Conservation (phyloP, 2,329 filamentous ascomycete genomes). For the Claviceps maximensis region DNA sequence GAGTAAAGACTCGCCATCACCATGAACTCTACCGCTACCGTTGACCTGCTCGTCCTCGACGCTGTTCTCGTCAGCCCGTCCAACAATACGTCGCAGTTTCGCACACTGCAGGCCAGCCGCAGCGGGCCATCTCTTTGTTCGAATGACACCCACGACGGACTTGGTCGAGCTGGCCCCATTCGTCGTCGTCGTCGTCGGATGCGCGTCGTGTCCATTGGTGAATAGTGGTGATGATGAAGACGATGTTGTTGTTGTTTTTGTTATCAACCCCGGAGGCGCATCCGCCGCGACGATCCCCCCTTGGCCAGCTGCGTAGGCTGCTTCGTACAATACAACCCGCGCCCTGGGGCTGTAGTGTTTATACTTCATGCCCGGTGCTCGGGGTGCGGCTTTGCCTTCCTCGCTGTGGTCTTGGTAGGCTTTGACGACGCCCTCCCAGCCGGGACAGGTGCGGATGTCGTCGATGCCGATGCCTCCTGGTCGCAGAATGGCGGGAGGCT, state of each 20-base stretch:
- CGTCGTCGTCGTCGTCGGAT: constrained; percentile 1
- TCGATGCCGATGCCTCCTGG: constrained; percentile 82
- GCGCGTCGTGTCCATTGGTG: constrained; percentile 5
- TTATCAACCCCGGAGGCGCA: constrained; percentile 11
- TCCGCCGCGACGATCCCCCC: constrained; percentile 25
- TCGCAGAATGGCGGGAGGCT: constrained; percentile 68
- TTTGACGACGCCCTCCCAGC: constrained; percentile 67
- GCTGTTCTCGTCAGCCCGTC: constrained; percentile 6
- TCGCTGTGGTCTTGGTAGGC: constrained; percentile 69
- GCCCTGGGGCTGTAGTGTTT: constrained; percentile 93
- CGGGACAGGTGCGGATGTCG: constrained; percentile 55
- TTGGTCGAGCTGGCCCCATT: constrained; percentile 13
- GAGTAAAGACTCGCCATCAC: constrained; percentile 17
- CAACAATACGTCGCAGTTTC: constrained; percentile 12
- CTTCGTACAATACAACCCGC: constrained; percentile 69
- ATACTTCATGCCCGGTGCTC: constrained; percentile 97
- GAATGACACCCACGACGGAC: constrained; percentile 35
- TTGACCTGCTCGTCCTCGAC: not conserved
- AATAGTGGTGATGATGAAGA: not conserved
- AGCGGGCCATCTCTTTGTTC: constrained; percentile 39
- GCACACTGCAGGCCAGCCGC: constrained; percentile 27
- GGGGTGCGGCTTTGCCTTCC: constrained; percentile 50
- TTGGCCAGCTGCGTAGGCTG: constrained; percentile 23
- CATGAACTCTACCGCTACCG: no score
- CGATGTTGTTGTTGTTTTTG: not conserved